phyloP scores from a whole-genome alignment of 2,329 filamentous ascomycete genomes.

The Fusarium sp. region DNA sequence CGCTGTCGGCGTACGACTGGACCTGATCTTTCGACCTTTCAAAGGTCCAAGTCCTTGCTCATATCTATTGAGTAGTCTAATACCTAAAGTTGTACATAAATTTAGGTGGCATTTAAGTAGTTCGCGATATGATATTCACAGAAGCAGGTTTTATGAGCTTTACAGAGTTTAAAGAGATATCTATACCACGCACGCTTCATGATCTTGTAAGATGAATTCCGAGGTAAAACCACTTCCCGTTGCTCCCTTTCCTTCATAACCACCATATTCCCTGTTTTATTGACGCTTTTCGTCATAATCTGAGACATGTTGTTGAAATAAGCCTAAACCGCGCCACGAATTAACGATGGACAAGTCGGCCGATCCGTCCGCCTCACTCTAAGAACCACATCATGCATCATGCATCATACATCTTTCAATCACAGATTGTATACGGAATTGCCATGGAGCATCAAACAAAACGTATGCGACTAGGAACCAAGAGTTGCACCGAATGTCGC shows the following conservation, averaged over 20 bases:
- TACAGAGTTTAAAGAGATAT: no score
- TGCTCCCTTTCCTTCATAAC: neutral
- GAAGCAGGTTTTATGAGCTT: neutral
- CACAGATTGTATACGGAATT: neutral
- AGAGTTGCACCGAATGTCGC: conserved; percentile 58
- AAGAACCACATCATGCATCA: neutral
- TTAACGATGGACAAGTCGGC: neutral
- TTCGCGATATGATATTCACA: no score
- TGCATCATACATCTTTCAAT: neutral
- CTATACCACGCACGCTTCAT: neutral
- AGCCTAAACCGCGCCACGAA: conserved; percentile 4
- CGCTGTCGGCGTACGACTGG: neutral
- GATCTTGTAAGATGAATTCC: neutral
- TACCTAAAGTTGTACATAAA: no score
- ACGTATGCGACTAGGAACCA: conserved; percentile 52
- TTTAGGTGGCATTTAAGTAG: no score
- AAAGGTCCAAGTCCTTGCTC: no score
- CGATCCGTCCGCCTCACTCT: conserved; percentile 7
- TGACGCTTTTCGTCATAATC: neutral
- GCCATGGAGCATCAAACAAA: conserved; percentile 30
- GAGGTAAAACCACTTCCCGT: neutral
- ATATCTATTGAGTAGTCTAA: no score
- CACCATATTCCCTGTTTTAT: neutral
- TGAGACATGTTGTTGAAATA: conserved; percentile 11
- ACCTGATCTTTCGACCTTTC: no score